A percentile compares a stretch with the other conserved stretches of the same genome.
Conservation (phyloP, 371 early-diverging fungal species). For the Conidiobolus incongruus region DNA sequence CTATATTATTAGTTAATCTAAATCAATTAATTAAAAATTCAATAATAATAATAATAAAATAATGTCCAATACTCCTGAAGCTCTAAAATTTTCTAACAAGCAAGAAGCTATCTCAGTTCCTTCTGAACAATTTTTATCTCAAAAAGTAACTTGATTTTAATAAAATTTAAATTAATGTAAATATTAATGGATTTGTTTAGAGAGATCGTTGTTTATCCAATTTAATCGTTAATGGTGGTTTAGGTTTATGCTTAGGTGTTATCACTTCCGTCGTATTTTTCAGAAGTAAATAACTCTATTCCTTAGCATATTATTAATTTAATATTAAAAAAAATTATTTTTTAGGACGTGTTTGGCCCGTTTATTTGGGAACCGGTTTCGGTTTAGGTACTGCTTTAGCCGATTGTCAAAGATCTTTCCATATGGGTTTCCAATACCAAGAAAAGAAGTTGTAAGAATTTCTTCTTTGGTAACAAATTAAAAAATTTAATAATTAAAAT, state of each 20-base stretch:
- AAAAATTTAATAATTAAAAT: no score
- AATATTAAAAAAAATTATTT: not conserved
- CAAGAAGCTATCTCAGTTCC: slow-evolving; percentile 6
- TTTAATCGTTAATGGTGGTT: slow-evolving; percentile 60
- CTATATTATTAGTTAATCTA: no score
- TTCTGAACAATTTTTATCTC: slow-evolving; percentile 13
- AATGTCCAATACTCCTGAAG: no score
- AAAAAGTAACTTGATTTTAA: slow-evolving; percentile 9
- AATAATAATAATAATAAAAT: no score
- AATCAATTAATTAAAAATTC: no score
- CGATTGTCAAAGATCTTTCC: slow-evolving; percentile 32
- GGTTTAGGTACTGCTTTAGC: slow-evolving; percentile 72
- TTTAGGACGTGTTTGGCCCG: slow-evolving; percentile 71
- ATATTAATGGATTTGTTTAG: slow-evolving; percentile 15
- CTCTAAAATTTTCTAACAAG: slow-evolving; percentile 1
- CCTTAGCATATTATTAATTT: not conserved
- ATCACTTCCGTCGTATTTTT: slow-evolving; percentile 73
- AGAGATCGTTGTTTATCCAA: slow-evolving; percentile 78
- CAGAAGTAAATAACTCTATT: slow-evolving; percentile 35
- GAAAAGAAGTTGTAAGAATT: not conserved
- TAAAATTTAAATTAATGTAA: not conserved
- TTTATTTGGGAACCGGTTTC: slow-evolving; percentile 66
- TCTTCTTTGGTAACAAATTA: no score
- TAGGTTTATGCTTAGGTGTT: slow-evolving; percentile 72
- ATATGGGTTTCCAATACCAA: not conserved